Evolutionary conservation across 2,329 filamentous ascomycete species (phyloP), one percentile per base, ranked within the genome.

Genomic region (Plectosphaerella cucumerina): DNA sequence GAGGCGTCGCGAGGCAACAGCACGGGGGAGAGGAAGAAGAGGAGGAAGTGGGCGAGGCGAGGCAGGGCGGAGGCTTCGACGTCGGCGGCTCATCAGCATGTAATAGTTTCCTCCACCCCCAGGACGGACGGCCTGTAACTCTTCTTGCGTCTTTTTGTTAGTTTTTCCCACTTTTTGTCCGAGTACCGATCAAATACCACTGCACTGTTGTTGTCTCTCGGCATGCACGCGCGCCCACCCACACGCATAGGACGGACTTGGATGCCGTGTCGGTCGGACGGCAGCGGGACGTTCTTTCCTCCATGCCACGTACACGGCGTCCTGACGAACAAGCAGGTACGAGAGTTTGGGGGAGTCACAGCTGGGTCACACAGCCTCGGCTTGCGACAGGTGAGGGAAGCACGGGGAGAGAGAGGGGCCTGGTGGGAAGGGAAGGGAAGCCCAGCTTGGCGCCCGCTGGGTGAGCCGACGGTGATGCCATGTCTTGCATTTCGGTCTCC

Each of bases 1-100:
- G 8, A 31, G 26, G 26, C 26, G 26, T 31, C 26, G 26, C 26
- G 26, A 31, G 26, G 26, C 26, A 31, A 31, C 26, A n/a, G n/a
- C n/a, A 39, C 11, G 31, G 20, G 31, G 18, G 14, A 15, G 10
- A 20, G 17, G 18, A 42, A 17, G n/a, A 20, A 42, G n/a, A 58
- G 52, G 53, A 53, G 52, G 53, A 52, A 50, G 49, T 59, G 59
- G 57, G 54, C 55, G 58, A 64, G 60, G 60, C 59, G 59, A 60
- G 45, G 39, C 31, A 23, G 33, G 20, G 20, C 45, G 18, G n/a
- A 20, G 37, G 59, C 58, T 51, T 56, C 57, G 61, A 60, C 60
- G 53, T 51, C 55, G 55, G 59, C 57, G 59, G 61, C 66, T 69
- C 63, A 69, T 72, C 63, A 70, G 68, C 68, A 73, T 76, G 72